Evolutionary conservation across 805 yeast species (phyloP).

Genomic region (Sugiyamaella qingdaonensis): DNA sequence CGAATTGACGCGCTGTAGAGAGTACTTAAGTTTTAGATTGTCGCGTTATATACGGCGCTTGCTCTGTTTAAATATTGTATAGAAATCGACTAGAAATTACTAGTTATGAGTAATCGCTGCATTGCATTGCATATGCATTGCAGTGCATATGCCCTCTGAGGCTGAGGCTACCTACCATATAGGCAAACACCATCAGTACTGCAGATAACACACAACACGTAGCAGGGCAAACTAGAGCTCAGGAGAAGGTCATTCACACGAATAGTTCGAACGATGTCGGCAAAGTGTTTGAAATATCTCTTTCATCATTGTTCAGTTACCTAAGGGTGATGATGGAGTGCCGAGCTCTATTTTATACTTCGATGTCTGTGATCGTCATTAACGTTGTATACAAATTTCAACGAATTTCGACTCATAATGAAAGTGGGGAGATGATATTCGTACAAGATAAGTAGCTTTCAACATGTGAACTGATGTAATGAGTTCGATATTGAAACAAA

Average conservation of each 20-base stretch:
- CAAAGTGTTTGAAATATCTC: slow-evolving; percentile 5
- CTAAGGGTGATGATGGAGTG: too few species aligned
- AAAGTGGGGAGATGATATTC: too few species aligned
- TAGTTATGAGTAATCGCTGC: slow-evolving; percentile 1
- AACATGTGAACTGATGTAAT: too few species aligned
- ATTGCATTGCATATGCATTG: neutral
- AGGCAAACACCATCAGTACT: neutral
- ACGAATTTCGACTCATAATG: neutral
- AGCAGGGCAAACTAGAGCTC: neutral
- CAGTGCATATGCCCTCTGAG: neutral
- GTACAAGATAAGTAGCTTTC: too few species aligned
- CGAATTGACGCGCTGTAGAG: too few species aligned
- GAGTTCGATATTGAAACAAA: too few species aligned
- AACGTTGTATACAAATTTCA: neutral
- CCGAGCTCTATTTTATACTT: too few species aligned
- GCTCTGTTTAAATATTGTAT: too few species aligned
- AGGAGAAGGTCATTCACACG: slow-evolving; percentile 18
- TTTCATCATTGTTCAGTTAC: slow-evolving; percentile 4
- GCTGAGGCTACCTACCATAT: neutral
- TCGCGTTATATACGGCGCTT: too few species aligned
- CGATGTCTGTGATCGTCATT: too few species aligned
- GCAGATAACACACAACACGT: neutral
- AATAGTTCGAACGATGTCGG: slow-evolving; percentile 32
- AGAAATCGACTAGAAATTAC: neutral
- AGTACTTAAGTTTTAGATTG: too few species aligned